Evolutionary conservation across 805 yeast genomes (phyloP).

Genomic region (Vanderwaltozyma tropicalis): DNA sequence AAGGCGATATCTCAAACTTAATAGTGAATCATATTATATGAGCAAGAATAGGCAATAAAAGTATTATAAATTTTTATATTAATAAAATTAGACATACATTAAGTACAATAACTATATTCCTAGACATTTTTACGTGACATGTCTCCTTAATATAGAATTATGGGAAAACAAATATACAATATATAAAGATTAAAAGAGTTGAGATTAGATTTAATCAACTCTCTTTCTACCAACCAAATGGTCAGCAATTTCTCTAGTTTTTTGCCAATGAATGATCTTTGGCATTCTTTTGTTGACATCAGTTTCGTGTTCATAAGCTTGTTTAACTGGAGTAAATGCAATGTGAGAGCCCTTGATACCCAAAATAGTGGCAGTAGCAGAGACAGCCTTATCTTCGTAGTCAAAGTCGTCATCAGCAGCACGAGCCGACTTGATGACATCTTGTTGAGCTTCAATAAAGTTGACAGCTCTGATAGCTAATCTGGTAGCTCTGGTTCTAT

Average conservation of each 20-base stretch:
- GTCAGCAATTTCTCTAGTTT: constrained; percentile 68
- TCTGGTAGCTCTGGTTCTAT: constrained; percentile 64
- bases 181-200: background rate
- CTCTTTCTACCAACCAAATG: constrained; percentile 65
- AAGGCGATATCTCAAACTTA: too few species aligned
- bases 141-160: constrained; percentile 1
- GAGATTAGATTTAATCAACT: constrained; percentile 6
- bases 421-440: constrained; percentile 20
- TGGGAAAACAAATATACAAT: constrained; percentile 2
- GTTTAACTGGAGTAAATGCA: constrained; percentile 61
- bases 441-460: constrained; percentile 44
- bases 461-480: constrained; percentile 60
- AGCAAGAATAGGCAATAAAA: too few species aligned
- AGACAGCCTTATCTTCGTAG: constrained; percentile 25
- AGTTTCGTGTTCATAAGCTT: constrained; percentile 80
- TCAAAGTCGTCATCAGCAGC: constrained; percentile 25
- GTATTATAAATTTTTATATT: constrained; percentile 1
- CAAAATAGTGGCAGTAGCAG: constrained; percentile 64
- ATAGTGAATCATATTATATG: too few species aligned
- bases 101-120: constrained; percentile 3
- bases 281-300: constrained; percentile 77
- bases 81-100: constrained; percentile 6
- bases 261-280: constrained; percentile 75
- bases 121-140: constrained; percentile 13
- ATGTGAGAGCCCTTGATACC: constrained; percentile 76